A percentile compares a stretch with the other conserved stretches of the same genome.
phyloP scores from a whole-genome alignment of 352 stramenopile species.

The Sclerospora graminicola region DNA sequence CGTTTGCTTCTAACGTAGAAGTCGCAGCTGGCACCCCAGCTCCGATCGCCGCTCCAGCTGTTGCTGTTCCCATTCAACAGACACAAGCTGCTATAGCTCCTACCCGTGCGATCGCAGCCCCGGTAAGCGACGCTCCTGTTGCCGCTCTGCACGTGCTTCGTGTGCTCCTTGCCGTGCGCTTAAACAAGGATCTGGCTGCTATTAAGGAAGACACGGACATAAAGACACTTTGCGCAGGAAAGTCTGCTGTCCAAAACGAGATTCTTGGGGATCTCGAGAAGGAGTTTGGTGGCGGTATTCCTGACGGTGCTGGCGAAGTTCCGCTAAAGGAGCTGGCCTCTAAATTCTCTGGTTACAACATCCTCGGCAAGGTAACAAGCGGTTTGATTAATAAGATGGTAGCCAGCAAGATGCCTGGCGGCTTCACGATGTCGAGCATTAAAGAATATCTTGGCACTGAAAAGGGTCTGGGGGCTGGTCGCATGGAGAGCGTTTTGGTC shows the following conservation, averaged over 20 bases:
- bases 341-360: conserved; percentile 62
- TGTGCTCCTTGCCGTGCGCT: conserved; percentile 56
- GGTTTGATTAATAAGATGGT: conserved; percentile 65
- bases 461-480: conserved; percentile 54
- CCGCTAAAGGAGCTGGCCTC: conserved; percentile 59
- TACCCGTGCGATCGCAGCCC: conserved; percentile 6
- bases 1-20: conserved; percentile 18
- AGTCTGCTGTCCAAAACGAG: conserved; percentile 84
- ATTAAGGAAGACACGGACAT: conserved; percentile 66
- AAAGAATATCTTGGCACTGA: conserved; percentile 51
- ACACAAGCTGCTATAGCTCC: conserved; percentile 12
- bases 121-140: conserved; percentile 49
- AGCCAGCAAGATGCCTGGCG: conserved; percentile 74
- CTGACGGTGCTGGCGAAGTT: conserved; percentile 62
- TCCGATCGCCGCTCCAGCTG: conserved; percentile 17
- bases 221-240: conserved; percentile 72
- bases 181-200: conserved; percentile 66
- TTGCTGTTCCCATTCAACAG: conserved; percentile 12
- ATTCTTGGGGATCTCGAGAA: conserved; percentile 82
- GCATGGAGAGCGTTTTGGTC: conserved; percentile 66
- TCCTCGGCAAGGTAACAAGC: conserved; percentile 56
- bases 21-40: conserved; percentile 22
- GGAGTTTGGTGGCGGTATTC: conserved; percentile 64
- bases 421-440: conserved; percentile 73
- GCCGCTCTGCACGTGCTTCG: conserved; percentile 56